phyloP scores from a whole-genome alignment of 1,139 yeast genomes.

The Geotrichum histeridarum region DNA sequence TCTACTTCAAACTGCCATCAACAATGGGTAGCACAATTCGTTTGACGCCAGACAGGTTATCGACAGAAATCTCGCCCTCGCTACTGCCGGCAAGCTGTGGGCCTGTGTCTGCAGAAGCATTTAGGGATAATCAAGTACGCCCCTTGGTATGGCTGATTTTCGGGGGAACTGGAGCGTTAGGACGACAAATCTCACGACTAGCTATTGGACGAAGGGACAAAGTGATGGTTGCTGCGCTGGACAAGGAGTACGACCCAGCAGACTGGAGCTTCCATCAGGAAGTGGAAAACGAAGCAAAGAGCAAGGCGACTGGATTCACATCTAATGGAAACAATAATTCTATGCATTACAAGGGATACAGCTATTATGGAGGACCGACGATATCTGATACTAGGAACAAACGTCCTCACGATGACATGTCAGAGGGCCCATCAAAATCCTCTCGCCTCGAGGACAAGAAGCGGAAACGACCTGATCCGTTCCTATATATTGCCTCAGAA shows the following conservation, averaged over 20 bases:
- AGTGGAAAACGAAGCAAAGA: neutral
- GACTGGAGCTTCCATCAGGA: neutral
- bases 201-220: conserved; percentile 18
- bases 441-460: neutral
- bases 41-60: conserved; percentile 14
- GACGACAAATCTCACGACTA: conserved; percentile 17
- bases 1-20: neutral
- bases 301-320: too few relatives aligned
- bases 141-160: conserved; percentile 20
- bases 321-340: neutral
- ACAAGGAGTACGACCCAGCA: conserved; percentile 13
- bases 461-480: conserved; percentile 8
- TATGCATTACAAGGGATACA: neutral
- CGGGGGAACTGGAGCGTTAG: conserved; percentile 21
- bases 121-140: conserved; percentile 13
- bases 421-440: neutral
- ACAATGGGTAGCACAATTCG: neutral
- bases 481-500: conserved; percentile 12
- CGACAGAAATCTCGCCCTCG: conserved; percentile 12
- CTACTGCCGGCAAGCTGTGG: conserved; percentile 18
- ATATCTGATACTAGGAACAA: neutral
- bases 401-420: neutral
- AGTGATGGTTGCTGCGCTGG: conserved; percentile 21
- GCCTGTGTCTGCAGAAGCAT: conserved; percentile 16
- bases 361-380: neutral